These are phyloP conservation scores for Neurospora intermedia DNA, from an alignment of 495 filamentous ascomycete species.

Conservation along the genomic window DNA sequence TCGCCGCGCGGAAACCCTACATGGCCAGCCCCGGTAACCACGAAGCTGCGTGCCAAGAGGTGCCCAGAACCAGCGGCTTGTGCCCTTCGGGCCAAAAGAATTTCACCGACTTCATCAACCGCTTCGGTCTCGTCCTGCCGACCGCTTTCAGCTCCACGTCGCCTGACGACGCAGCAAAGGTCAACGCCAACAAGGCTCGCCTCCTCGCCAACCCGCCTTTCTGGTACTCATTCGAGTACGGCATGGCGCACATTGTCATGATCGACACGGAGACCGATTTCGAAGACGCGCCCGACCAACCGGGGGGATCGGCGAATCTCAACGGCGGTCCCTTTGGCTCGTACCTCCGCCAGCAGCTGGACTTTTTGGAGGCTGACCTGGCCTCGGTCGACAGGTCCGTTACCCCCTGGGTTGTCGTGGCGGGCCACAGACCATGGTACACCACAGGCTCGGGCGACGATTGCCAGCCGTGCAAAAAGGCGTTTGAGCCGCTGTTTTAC, in stretches of 20 bases:
- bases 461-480: constrained; percentile 43
- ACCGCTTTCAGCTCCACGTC: constrained; percentile 36
- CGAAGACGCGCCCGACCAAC: constrained; percentile 31
- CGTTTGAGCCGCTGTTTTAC: constrained; percentile 49
- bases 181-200: constrained; percentile 37
- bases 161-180: constrained; percentile 28
- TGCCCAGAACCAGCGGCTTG: constrained; percentile 31
- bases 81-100: constrained; percentile 49
- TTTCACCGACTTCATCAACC: constrained; percentile 49
- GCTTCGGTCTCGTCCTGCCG: constrained; percentile 43
- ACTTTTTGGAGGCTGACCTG: constrained; percentile 35
- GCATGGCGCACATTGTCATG: constrained; percentile 46
- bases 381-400: constrained; percentile 37
- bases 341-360: constrained; percentile 27
- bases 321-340: constrained; percentile 43
- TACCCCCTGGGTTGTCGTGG: constrained; percentile 48
- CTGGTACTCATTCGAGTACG: constrained; percentile 57
- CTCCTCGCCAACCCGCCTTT: constrained; percentile 46
- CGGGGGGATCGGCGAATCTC: constrained; percentile 34
- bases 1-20: constrained; percentile 32
- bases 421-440: constrained; percentile 55
- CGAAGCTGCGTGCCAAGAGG: constrained; percentile 32
- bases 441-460: constrained; percentile 26
- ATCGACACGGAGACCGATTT: constrained; percentile 49
- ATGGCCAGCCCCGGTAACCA: constrained; percentile 37